Evolutionary conservation across 202 grass and related monocot species (phyloP).

Genomic region (Zizania palustris): DNA sequence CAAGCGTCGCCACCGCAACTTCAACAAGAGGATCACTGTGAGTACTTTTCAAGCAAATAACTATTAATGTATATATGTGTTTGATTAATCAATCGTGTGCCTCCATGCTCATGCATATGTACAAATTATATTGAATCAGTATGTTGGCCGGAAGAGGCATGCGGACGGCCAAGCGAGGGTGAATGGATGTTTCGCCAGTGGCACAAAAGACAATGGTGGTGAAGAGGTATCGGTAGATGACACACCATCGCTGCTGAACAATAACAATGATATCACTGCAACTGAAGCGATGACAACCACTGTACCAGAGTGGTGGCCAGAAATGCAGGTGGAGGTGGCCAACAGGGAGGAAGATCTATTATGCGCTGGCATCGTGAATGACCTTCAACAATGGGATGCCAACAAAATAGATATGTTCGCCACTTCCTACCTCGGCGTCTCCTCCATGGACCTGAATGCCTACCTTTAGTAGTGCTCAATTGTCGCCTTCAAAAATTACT

Average conservation of each 20-base stretch:
- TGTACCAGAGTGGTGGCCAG: conserved; percentile 41
- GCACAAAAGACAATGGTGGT: too few relatives aligned
- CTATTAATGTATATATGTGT: too few relatives aligned
- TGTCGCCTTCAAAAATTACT: too few relatives aligned
- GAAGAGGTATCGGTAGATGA: too few relatives aligned
- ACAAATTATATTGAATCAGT: conserved; percentile 19
- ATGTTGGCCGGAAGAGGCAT: conserved; percentile 64
- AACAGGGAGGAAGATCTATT: background rate
- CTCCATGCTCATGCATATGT: background rate
- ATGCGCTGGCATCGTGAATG: too few relatives aligned
- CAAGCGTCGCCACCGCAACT: conserved; percentile 78
- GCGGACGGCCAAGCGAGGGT: conserved; percentile 53
- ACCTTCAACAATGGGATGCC: background rate
- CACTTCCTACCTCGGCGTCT: conserved; percentile 27
- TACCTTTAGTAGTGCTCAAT: background rate
- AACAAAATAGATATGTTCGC: conserved; percentile 11
- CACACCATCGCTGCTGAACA: background rate
- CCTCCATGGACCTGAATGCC: conserved; percentile 28
- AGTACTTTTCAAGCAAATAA: background rate
- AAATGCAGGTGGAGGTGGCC: conserved; percentile 24
- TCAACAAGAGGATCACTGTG: conserved; percentile 79
- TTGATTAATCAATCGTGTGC: too few relatives aligned
- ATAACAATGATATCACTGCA: background rate
- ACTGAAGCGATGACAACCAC: background rate
- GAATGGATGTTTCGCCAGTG: conserved; percentile 47